Evolutionary conservation across 495 filamentous ascomycete species (phyloP), one percentile per base, ranked within the genome.

Genomic region (Penicillium steckii): DNA sequence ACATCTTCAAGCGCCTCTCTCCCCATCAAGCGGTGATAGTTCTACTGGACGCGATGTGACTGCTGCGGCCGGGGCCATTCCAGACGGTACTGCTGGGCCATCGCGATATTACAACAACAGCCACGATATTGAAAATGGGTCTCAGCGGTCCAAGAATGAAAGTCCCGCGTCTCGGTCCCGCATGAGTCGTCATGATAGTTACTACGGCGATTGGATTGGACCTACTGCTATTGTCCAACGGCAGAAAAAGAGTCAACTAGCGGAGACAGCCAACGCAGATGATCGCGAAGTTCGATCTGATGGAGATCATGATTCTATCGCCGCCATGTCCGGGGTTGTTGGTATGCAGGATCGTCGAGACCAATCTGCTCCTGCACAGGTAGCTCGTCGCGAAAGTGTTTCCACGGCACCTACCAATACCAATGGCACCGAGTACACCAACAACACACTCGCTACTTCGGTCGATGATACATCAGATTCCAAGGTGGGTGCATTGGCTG

Each of bases 21-120:
- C 88, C 43, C 85, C 86, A 43, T 86, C 87, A 73, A 94, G 89
- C 73, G 84, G 76, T 22, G 80, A 81, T 63, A 87, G 85, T 65
- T 89, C 87, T 49, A 77, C 73, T 40, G 84, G 82, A 35, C 71
- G 76, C 57, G 87, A 87, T 60, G 63, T 84, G 46, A 73, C 83
- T 57, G 84, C 83, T 17, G 74, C 77, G 12, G 80, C 81, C 9
- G 76, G 72, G 7, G 76, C 71, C 29, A 61, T 82, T 6, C 79
- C 83, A 4, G 81, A 78, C 9, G 73, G 70, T 30, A 47, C 64
- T 57, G 46, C 47, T 17, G 50, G 49, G 10, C 35, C 42, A 23
- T 55, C 50, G 8, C 64, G 45, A 25, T 64, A 43, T 30, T 53
- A 53, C 23, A 43, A 53, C 23, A 43, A 25, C 18, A 54, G 53